Evolutionary conservation across 1,284 basidiomycete genomes (phyloP), one percentile per base, ranked within the genome.

Genomic region (Ceratobasidium theobromae): DNA sequence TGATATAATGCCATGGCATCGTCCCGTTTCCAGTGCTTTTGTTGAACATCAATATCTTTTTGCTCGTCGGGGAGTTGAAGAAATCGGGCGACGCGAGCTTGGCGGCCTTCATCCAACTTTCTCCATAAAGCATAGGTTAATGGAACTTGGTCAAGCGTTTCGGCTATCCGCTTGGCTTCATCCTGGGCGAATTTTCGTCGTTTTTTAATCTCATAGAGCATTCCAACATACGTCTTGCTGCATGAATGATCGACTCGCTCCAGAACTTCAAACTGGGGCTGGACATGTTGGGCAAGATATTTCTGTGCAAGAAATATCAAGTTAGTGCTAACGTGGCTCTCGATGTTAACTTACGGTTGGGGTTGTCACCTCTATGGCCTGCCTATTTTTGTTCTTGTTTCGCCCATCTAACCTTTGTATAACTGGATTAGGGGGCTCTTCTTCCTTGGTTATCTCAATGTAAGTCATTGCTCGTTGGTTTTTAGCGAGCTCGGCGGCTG

Each of bases 1-100:
- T 64, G 46, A 35, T 64, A 12, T n/a, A 64, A 48, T n/a, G 48
- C 38, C 58, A 64, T 64, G 6, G 58, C 58, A 21, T 64, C 58
- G 14, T 52, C 48, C 16, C 58, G 18, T 12, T 41, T 52, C 58
- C 58, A 64, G 18, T 41, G 12, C n/a, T 48, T 64, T 9, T 30
- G 18, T 11, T 23, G 35, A 1, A 52, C 33, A 18, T 52, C 49
- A 21, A 11, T 25, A 27, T 64, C 58, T 18, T 64, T 64, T 4
- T 64, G 46, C 3, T 64, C 58, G 38, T 64, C 58, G 9, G 58
- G 48, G 12, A 52, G 46, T 16, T 64, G 58, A 18, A 64, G 48
- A 32, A 64, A 64, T 1, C 58, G 46, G 14, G 28, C 58, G 32
- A 64, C 35, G 48, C 49, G 46, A 25, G 27, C 38, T 18, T 25